Conservation (phyloP, 371 early-diverging fungal genomes). For the Blastocladiella emersonii region DNA sequence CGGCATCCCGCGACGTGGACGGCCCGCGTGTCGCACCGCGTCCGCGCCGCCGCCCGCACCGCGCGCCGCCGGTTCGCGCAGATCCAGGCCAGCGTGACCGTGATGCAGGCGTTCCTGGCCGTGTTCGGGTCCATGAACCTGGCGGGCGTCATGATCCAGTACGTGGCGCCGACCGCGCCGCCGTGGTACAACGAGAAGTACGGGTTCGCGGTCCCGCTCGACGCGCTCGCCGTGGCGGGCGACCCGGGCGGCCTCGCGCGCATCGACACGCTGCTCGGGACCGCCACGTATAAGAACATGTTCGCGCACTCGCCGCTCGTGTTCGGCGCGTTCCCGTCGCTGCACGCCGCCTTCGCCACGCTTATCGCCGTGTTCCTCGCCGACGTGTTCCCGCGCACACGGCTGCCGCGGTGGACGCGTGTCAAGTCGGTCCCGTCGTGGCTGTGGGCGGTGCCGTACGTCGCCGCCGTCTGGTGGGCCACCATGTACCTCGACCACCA, state of each 20-base stretch:
- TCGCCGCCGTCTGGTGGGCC: constrained; percentile 59
- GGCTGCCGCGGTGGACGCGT: too few relatives aligned
- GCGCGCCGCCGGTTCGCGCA: neutral
- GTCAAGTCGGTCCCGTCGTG: neutral
- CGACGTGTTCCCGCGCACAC: constrained; percentile 28
- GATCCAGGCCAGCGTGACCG: neutral
- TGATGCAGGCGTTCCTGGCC: constrained; percentile 26
- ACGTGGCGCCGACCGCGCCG: constrained; percentile 52
- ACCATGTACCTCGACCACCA: constrained; percentile 64
- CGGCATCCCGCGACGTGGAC: too few relatives aligned
- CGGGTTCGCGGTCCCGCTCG: constrained; percentile 1
- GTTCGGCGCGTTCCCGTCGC: constrained; percentile 61
- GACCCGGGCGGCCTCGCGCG: constrained; percentile 53
- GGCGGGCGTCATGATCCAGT: constrained; percentile 51
- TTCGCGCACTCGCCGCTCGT: constrained; percentile 60
- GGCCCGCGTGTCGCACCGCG: too few relatives aligned
- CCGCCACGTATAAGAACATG: constrained; percentile 43
- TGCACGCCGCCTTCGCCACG: constrained; percentile 56
- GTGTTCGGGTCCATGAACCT: constrained; percentile 55
- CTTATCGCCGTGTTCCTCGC: constrained; percentile 44
- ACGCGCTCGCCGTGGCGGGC: constrained; percentile 41
- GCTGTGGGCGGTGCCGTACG: constrained; percentile 20
- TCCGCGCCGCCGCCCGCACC: neutral
- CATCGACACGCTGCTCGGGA: constrained; percentile 49
- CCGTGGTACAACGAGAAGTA: constrained; percentile 44